These are phyloP conservation scores for Polygonum aviculare DNA, from an alignment of 148 eudicot species.

Conservation along the genomic window DNA sequence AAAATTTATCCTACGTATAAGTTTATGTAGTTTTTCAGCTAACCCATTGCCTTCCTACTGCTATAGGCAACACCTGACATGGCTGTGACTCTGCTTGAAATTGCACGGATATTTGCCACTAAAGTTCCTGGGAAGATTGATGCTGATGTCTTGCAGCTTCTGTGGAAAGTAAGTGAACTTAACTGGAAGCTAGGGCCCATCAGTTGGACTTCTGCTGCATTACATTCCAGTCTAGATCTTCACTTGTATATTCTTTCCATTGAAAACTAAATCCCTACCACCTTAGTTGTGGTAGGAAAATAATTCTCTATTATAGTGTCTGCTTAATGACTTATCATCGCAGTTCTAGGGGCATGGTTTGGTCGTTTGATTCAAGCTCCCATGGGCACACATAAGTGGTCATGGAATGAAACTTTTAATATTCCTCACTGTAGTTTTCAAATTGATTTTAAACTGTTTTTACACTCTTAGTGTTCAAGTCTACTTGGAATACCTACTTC, in stretches of 20 bases:
- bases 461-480: neutral
- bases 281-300: neutral
- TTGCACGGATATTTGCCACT: conserved; percentile 94
- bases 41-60: neutral
- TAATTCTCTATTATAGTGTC: neutral
- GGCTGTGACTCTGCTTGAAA: conserved; percentile 97
- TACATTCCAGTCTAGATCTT: neutral
- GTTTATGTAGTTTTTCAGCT: neutral
- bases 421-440: neutral
- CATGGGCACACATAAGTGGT: neutral
- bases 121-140: conserved; percentile 99
- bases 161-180: conserved; percentile 78
- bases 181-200: neutral
- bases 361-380: neutral
- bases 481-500: neutral
- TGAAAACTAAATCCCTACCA: neutral
- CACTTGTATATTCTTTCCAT: neutral
- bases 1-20: neutral
- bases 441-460: neutral
- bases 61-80: conserved; percentile 92
- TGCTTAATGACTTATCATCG: neutral
- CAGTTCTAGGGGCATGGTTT: neutral
- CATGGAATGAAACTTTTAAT: neutral
- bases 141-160: conserved; percentile 91
- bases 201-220: neutral